phyloP scores from a whole-genome alignment of 352 stramenopile genomes.

The Globisporangium recalcitrans region DNA sequence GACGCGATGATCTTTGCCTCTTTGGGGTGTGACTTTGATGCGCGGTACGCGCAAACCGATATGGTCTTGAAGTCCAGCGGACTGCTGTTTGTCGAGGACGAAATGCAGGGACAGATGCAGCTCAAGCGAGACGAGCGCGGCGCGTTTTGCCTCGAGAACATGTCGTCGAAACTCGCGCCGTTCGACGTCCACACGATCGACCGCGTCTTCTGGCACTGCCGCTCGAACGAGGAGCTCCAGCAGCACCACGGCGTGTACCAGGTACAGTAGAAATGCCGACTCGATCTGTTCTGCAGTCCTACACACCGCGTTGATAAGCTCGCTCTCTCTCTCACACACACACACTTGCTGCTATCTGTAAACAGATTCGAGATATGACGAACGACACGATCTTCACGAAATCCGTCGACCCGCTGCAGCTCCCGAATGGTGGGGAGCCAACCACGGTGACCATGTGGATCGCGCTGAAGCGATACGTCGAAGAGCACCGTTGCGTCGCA shows the following conservation, averaged over 20 bases:
- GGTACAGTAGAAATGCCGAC: too few species aligned
- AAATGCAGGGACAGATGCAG: conserved; percentile 1
- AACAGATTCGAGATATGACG: conserved; percentile 13
- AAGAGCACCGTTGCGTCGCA: conserved; percentile 24
- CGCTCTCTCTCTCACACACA: too few species aligned
- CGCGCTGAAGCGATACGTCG: conserved; percentile 22
- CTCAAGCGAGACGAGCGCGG: background rate
- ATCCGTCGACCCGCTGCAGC: conserved; percentile 20
- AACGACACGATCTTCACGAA: conserved; percentile 22
- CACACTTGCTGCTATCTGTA: too few species aligned
- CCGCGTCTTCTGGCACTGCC: conserved; percentile 6
- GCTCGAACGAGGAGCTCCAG: background rate
- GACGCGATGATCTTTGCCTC: conserved; percentile 19
- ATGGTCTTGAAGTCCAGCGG: background rate
- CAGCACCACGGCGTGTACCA: conserved; percentile 4
- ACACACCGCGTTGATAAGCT: too few species aligned
- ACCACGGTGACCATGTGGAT: conserved; percentile 19
- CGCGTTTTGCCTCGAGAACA: conserved; percentile 1
- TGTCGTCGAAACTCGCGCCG: background rate
- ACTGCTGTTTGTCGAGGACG: background rate
- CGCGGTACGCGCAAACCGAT: conserved; percentile 6
- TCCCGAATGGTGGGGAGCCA: conserved; percentile 15
- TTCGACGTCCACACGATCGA: conserved; percentile 1
- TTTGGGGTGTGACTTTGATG: conserved; percentile 6
- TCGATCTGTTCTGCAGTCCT: too few species aligned